A percentile compares a stretch with the other conserved stretches of the same genome.
Conservation (phyloP, 495 filamentous ascomycete species). For the Aspergillus baeticus region DNA sequence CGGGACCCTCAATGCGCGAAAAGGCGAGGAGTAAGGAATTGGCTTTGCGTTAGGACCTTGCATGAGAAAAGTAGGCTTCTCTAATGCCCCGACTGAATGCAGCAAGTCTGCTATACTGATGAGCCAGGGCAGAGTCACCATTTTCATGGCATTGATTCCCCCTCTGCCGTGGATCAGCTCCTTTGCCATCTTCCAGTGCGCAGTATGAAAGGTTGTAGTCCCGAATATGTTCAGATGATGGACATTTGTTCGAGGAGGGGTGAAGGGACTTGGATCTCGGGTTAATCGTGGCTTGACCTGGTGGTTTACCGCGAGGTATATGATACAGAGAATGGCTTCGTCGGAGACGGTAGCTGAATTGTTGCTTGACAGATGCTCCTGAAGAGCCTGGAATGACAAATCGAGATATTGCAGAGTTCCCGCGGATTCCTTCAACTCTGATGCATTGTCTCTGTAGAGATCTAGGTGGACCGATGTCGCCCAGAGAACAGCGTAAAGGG, state of each 20-base stretch:
- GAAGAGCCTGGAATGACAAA: background rate
- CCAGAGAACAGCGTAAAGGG: background rate
- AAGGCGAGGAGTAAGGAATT: background rate
- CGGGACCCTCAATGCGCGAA: background rate
- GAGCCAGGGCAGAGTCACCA: background rate
- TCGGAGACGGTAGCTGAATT: background rate
- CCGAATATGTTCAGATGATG: conserved; percentile 2
- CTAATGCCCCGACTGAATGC: background rate
- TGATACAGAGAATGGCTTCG: background rate
- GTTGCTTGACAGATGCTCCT: background rate
- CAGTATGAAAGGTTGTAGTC: background rate
- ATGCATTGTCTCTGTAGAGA: background rate
- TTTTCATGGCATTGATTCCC: background rate
- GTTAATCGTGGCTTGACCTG: background rate
- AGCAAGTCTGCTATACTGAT: background rate
- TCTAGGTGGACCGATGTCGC: background rate
- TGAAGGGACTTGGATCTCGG: background rate
- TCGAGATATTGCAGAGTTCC: background rate
- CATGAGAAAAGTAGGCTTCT: background rate
- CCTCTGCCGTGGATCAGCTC: background rate
- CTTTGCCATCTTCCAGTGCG: background rate
- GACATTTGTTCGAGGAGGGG: background rate
- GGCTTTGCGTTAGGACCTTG: background rate
- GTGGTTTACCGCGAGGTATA: conserved; percentile 1
- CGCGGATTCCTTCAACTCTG: background rate